Conservation (phyloP, 164 flowering plant species). For the Aristolochia californica region DNA sequence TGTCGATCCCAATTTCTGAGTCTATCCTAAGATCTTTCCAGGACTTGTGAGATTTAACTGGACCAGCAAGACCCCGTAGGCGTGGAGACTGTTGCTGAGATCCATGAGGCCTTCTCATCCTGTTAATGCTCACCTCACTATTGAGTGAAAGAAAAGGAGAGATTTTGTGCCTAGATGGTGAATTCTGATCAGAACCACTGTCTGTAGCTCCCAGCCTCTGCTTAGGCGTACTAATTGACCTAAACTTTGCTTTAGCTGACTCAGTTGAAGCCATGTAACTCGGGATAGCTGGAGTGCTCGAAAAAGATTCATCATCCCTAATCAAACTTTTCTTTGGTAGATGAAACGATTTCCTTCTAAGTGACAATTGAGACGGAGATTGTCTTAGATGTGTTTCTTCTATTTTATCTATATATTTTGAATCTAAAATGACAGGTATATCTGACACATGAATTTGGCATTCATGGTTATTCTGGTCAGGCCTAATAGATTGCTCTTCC, state of each 20-base stretch:
- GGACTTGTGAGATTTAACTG: slow-evolving; percentile 13
- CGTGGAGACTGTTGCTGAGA: slow-evolving; percentile 20
- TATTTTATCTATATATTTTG: slow-evolving; percentile 12
- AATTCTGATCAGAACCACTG: slow-evolving; percentile 19
- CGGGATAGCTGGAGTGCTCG: slow-evolving; percentile 42
- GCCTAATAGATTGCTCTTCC: background rate
- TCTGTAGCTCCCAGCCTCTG: slow-evolving; percentile 36
- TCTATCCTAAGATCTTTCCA: slow-evolving; percentile 17
- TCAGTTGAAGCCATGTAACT: slow-evolving; percentile 70
- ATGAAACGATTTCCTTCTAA: slow-evolving; percentile 29
- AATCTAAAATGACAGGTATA: slow-evolving; percentile 14
- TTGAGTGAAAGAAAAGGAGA: slow-evolving; percentile 32
- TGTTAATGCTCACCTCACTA: slow-evolving; percentile 19
- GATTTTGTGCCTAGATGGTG: slow-evolving; percentile 22
- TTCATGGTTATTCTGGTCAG: background rate
- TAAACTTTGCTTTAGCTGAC: slow-evolving; percentile 57
- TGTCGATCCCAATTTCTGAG: slow-evolving; percentile 15
- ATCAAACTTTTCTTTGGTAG: slow-evolving; percentile 14
- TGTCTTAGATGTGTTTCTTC: slow-evolving; percentile 19
- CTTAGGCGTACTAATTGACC: slow-evolving; percentile 67
- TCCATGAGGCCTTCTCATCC: slow-evolving; percentile 9
- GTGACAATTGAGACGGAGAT: slow-evolving; percentile 16
- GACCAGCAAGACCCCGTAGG: slow-evolving; percentile 13
- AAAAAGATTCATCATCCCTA: slow-evolving; percentile 24
- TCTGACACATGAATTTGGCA: slow-evolving; percentile 16